Evolutionary conservation across 805 yeast genomes (phyloP).

Genomic region (Candida yuanshanica): DNA sequence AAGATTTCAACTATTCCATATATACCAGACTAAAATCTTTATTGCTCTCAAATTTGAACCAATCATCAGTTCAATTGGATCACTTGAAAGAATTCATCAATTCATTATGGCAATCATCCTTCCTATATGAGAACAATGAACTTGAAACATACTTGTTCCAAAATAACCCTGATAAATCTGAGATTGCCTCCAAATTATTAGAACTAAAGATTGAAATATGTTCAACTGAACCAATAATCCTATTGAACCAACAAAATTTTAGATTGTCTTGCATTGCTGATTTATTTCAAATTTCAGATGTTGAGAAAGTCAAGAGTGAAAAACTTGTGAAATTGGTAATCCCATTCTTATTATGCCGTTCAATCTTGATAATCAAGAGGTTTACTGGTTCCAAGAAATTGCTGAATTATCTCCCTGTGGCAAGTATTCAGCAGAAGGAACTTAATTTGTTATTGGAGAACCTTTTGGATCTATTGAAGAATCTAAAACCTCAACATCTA

Average conservation of each 20-base stretch:
- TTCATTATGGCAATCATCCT: conserved; percentile 54
- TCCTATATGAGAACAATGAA: conserved; percentile 51
- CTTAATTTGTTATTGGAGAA: conserved; percentile 43
- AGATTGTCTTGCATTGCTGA: conserved; percentile 54
- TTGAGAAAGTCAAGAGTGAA: conserved; percentile 17
- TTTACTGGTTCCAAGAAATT: conserved; percentile 59
- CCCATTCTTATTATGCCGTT: conserved; percentile 50
- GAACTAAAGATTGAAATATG: conserved; percentile 40
- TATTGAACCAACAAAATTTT: conserved; percentile 40
- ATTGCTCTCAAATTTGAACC: conserved; percentile 36
- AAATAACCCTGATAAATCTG: conserved; percentile 25
- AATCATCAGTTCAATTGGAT: conserved; percentile 22
- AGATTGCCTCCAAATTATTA: conserved; percentile 33
- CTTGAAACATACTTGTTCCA: conserved; percentile 37
- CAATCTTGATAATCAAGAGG: conserved; percentile 55
- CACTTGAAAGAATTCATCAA: conserved; percentile 40
- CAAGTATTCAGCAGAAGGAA: conserved; percentile 62
- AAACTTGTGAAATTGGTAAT: conserved; percentile 27
- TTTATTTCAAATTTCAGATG: conserved; percentile 33
- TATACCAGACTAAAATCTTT: conserved; percentile 37
- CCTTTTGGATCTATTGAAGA: conserved; percentile 25
- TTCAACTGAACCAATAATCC: conserved; percentile 48
- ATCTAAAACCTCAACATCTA: conserved; percentile 1
- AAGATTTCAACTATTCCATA: conserved; percentile 39
- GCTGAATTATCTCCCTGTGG: conserved; percentile 56